Conservation (phyloP, 805 yeast species). For the Starmerella sp. region DNA sequence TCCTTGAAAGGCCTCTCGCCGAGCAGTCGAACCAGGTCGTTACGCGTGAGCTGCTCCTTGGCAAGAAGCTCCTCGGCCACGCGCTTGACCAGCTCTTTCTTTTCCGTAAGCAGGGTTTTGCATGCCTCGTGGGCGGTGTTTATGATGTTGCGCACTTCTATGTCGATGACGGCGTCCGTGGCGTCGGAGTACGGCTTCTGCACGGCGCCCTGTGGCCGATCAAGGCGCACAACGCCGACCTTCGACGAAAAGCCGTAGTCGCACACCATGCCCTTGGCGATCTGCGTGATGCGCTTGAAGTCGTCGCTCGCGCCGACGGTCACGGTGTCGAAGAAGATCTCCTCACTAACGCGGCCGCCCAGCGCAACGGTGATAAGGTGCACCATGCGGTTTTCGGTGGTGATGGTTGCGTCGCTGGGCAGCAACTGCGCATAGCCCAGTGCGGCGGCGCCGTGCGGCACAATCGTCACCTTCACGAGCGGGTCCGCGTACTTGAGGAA, state of each 20-base stretch:
- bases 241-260: constrained; percentile 78
- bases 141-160: constrained; percentile 57
- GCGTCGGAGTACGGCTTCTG: constrained; percentile 60
- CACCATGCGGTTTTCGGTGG: constrained; percentile 60
- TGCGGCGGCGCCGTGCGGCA: constrained; percentile 91
- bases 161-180: constrained; percentile 56
- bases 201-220: constrained; percentile 38
- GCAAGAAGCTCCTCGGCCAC: constrained; percentile 63
- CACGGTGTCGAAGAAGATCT: constrained; percentile 72
- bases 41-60: constrained; percentile 72
- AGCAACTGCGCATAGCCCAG: constrained; percentile 92
- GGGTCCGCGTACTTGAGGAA: constrained; percentile 81
- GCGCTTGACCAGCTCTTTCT: constrained; percentile 47
- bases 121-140: constrained; percentile 56
- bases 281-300: constrained; percentile 77
- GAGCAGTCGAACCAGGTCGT: constrained; percentile 62
- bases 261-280: constrained; percentile 84
- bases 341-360: constrained; percentile 90
- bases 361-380: constrained; percentile 90
- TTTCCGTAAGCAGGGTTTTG: constrained; percentile 44
- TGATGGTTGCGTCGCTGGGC: constrained; percentile 77
- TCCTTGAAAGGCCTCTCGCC: constrained; percentile 74
- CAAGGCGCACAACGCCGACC: constrained; percentile 57
- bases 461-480: constrained; percentile 79
- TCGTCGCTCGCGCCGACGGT: constrained; percentile 91